Evolutionary conservation across 1,139 yeast genomes (phyloP).

Genomic region (Scheffersomyces cryptocercus): DNA sequence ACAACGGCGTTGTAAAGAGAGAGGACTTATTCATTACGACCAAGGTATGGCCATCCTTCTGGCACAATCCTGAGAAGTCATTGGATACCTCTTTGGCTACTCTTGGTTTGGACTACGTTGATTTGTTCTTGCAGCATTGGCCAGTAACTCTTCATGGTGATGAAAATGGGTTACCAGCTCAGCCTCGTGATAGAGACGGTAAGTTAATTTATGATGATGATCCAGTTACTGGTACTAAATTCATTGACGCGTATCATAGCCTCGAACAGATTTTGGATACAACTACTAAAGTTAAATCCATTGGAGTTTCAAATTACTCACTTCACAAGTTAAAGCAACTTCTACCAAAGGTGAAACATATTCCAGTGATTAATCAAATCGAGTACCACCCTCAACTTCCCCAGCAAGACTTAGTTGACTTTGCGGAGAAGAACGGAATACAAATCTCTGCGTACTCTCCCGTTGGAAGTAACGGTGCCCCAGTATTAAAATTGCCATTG

Average conservation of each 20-base stretch:
- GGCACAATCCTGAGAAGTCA: constrained; percentile 39
- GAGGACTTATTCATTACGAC: constrained; percentile 62
- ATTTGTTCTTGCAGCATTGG: constrained; percentile 63
- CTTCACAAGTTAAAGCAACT: constrained; percentile 26
- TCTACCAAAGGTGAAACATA: constrained; percentile 25
- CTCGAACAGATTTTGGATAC: constrained; percentile 43
- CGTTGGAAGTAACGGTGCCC: constrained; percentile 38
- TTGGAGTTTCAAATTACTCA: constrained; percentile 38
- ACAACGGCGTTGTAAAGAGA: constrained; percentile 49
- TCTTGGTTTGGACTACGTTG: constrained; percentile 58
- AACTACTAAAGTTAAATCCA: constrained; percentile 29
- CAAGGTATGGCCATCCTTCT: constrained; percentile 55
- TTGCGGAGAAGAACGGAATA: constrained; percentile 24
- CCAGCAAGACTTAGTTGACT: constrained; percentile 35
- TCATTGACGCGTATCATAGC: constrained; percentile 47
- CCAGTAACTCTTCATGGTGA: constrained; percentile 46
- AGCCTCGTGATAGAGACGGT: constrained; percentile 42
- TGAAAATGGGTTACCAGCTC: constrained; percentile 36
- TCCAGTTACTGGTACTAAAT: constrained; percentile 38
- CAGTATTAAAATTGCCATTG: constrained; percentile 34
- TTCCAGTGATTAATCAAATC: constrained; percentile 38
- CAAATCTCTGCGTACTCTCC: constrained; percentile 36
- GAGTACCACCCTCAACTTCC: constrained; percentile 43
- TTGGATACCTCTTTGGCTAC: constrained; percentile 34
- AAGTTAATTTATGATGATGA: constrained; percentile 42